Evolutionary conservation across 163 green algal genomes (phyloP), one percentile per base, ranked within the genome.

Genomic region (Prototheca cutis): DNA sequence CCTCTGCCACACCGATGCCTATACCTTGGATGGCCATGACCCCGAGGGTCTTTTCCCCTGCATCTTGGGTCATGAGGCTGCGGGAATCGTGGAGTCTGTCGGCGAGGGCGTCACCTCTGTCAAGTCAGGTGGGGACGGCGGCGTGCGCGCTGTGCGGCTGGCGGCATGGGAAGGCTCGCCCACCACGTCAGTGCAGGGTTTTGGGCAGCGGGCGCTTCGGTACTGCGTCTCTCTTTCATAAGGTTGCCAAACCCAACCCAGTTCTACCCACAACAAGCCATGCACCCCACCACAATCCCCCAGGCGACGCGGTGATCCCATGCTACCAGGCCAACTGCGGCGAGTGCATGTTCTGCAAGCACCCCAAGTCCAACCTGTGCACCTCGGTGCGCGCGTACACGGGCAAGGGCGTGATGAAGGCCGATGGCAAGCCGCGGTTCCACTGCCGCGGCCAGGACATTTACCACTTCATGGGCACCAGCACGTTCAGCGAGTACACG

Each of bases 11-110:
- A 99, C 93, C 29, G 88, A 95, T 62, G 52, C 70, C 2, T 95
- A 86, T 79, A 94, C 91, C 1, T 67, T 98, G 17, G 78, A 82
- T 53, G 90, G 90, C n/a, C 54, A 77, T 17, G 76, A 90, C 61
- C 77, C 81, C 13, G 86, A 95, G 84, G 93, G 93, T 23, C 72
- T 96, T n/a, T 99, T 99, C 75, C 93, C 93, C 8, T 95, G 86
- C 78, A 90, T 98, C 48, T 71, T 99, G 40, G 93, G 93, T 19
- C 93, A 99, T 74, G 93, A 99, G 66, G 93, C 93, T 2, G 89
- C 87, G 1, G 87, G 87, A 59, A 61, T 95, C 5, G 88, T 96
- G 47, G 88, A 96, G 71, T 89, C 80, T 55, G 91, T 99, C 40
- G 93, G 93, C 6, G 76, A 91, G 56, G 91, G 90, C 28, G 92